phyloP scores from a whole-genome alignment of 2,329 filamentous ascomycete species.

The Bipolaris bicolor region DNA sequence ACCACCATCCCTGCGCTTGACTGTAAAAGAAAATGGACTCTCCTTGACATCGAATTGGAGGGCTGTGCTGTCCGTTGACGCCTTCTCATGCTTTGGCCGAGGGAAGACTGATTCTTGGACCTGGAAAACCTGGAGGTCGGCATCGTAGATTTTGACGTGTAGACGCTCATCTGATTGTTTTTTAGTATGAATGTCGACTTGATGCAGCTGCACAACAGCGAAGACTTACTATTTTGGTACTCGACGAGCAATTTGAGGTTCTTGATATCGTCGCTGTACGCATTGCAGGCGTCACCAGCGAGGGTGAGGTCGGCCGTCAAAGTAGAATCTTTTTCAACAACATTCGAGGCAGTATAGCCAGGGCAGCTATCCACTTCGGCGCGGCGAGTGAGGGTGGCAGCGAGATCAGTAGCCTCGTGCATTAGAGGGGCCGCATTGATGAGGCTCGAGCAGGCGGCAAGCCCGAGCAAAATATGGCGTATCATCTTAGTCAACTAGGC shows the following conservation, averaged over 20 bases:
- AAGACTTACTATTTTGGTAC: slow-evolving; percentile 62
- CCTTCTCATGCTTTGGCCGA: slow-evolving; percentile 57
- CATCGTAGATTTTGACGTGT: slow-evolving; percentile 76
- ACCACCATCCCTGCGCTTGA: slow-evolving; percentile 63
- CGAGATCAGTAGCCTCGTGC: slow-evolving; percentile 3
- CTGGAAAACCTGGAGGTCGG: slow-evolving; percentile 73
- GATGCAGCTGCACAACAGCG: background rate
- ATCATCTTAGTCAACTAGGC: slow-evolving; percentile 22
- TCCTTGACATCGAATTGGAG: slow-evolving; percentile 62
- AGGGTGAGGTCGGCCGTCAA: slow-evolving; percentile 74
- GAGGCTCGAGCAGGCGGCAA: slow-evolving; percentile 24
- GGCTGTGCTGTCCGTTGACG: slow-evolving; percentile 47
- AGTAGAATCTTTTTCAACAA: slow-evolving; percentile 59
- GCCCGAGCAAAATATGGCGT: slow-evolving; percentile 22
- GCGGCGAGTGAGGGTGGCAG: slow-evolving; percentile 12
- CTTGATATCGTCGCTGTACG: slow-evolving; percentile 63
- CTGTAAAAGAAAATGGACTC: slow-evolving; percentile 71
- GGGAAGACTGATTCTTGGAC: slow-evolving; percentile 73
- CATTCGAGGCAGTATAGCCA: slow-evolving; percentile 70
- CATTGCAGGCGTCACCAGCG: slow-evolving; percentile 68
- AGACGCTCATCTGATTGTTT: slow-evolving; percentile 64
- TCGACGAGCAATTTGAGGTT: slow-evolving; percentile 65
- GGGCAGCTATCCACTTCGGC: slow-evolving; percentile 62
- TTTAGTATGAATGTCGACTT: slow-evolving; percentile 14
- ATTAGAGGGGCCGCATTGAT: slow-evolving; percentile 25